Conservation (phyloP, 2,329 filamentous ascomycete genomes). For the Pseudocercospora ulei region DNA sequence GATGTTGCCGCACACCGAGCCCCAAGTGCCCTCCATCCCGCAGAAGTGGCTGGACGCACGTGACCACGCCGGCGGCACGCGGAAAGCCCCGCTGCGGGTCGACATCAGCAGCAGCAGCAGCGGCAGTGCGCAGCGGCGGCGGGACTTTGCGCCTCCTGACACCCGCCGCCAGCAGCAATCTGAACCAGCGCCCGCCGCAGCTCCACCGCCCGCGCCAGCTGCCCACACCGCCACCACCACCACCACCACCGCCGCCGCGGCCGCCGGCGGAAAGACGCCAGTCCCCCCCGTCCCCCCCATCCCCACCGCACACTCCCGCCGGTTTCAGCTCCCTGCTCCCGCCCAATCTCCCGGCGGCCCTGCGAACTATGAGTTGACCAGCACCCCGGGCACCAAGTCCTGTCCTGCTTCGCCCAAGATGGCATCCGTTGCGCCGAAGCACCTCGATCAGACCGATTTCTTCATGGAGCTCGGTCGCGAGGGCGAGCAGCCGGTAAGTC, state of each 20-base stretch:
- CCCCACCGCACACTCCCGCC: neutral
- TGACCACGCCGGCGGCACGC: neutral
- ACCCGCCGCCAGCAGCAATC: conserved; percentile 7
- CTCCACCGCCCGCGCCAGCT: neutral
- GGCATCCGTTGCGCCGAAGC: conserved; percentile 4
- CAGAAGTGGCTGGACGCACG: neutral
- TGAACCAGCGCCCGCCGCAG: conserved; percentile 4
- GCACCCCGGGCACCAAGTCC: conserved; percentile 1
- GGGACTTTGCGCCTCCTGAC: conserved; percentile 1
- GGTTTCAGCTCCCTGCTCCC: conserved; percentile 1
- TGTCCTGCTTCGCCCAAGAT: conserved; percentile 6
- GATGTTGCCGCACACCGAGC: conserved; percentile 1
- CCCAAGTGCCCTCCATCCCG: conserved; percentile 5
- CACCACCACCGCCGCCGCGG: conserved; percentile 6
- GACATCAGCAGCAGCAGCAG: too few species aligned
- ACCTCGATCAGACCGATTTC: conserved; percentile 19
- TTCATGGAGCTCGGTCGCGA: conserved; percentile 30
- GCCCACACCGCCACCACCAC: conserved; percentile 3
- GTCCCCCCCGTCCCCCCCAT: too few species aligned
- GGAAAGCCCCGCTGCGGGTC: conserved; percentile 6
- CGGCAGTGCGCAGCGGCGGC: conserved; percentile 2
- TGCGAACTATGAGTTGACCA: conserved; percentile 6
- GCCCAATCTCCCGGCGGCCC: conserved; percentile 5
- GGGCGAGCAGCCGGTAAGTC: conserved; percentile 40
- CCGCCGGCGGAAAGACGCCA: neutral